These are phyloP conservation scores for Neospermospora avenae DNA, from an alignment of 2,329 filamentous ascomycete species.

Conservation along the genomic window DNA sequence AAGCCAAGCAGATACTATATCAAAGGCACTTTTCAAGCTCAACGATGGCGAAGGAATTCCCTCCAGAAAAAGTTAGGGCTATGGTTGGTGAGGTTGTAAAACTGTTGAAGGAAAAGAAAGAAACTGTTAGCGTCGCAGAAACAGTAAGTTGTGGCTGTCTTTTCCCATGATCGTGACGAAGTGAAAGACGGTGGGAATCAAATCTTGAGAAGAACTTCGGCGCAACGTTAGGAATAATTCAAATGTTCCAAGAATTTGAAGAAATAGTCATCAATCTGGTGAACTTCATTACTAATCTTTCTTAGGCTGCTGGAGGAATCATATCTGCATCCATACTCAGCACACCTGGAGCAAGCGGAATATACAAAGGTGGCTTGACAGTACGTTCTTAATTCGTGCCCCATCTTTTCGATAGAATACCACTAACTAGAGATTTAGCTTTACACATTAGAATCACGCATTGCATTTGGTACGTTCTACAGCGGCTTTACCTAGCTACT, in stretches of 20 bases:
- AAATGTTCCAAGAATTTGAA: too few species aligned
- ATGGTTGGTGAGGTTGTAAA: constrained; percentile 45
- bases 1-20: not conserved
- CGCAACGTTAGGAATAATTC: not conserved
- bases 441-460: constrained; percentile 34
- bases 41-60: constrained; percentile 21
- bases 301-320: constrained; percentile 57
- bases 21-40: not conserved
- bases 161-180: not conserved
- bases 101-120: constrained; percentile 51
- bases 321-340: constrained; percentile 57
- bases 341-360: constrained; percentile 52
- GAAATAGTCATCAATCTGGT: not conserved
- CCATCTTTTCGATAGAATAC: not conserved
- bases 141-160: constrained; percentile 42
- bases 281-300: not conserved
- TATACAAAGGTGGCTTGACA: constrained; percentile 62
- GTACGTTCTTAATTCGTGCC: constrained; percentile 31
- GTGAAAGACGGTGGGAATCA: too few species aligned
- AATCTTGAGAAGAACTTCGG: not conserved
- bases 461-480: constrained; percentile 29
- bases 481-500: not conserved
- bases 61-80: constrained; percentile 28
- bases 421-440: constrained; percentile 19
- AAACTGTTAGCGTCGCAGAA: constrained; percentile 59